Conservation (phyloP, 2,329 filamentous ascomycete species). For the Calonectria leucothoes region DNA sequence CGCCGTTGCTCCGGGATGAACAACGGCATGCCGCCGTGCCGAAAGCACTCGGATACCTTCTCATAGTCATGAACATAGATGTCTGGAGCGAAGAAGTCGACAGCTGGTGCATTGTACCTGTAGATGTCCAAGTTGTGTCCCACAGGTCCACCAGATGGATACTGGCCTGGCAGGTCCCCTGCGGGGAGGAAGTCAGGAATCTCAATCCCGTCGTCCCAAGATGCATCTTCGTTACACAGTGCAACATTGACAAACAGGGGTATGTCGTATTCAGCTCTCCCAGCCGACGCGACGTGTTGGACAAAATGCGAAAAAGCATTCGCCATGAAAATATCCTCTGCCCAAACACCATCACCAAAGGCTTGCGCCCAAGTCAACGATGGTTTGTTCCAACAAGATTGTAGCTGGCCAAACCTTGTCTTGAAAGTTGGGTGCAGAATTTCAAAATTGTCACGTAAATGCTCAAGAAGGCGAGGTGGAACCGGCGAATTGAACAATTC, state of each 20-base stretch:
- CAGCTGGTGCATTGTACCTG: background rate
- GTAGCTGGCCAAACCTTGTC: background rate
- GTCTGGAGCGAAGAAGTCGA: background rate
- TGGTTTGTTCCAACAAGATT: background rate
- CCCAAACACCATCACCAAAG: background rate
- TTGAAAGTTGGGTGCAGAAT: background rate
- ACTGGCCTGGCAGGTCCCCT: background rate
- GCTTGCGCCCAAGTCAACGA: background rate
- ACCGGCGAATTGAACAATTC: background rate
- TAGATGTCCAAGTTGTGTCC: background rate
- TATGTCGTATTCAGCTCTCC: background rate
- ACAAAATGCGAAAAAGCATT: background rate
- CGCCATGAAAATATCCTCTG: background rate
- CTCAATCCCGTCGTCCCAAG: background rate
- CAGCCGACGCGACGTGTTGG: background rate
- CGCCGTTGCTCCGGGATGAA: conserved; percentile 14
- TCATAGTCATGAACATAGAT: background rate
- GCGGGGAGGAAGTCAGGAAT: background rate
- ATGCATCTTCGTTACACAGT: background rate
- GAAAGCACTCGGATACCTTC: background rate
- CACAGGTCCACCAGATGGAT: conserved; percentile 4
- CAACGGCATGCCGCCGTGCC: background rate
- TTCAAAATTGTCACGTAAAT: background rate
- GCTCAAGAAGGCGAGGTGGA: background rate
- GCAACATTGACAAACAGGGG: background rate